Base-by-base conservation (phyloP, 2,329 filamentous ascomycete genomes). In the Pseudogymnoascus sp. region DNA sequence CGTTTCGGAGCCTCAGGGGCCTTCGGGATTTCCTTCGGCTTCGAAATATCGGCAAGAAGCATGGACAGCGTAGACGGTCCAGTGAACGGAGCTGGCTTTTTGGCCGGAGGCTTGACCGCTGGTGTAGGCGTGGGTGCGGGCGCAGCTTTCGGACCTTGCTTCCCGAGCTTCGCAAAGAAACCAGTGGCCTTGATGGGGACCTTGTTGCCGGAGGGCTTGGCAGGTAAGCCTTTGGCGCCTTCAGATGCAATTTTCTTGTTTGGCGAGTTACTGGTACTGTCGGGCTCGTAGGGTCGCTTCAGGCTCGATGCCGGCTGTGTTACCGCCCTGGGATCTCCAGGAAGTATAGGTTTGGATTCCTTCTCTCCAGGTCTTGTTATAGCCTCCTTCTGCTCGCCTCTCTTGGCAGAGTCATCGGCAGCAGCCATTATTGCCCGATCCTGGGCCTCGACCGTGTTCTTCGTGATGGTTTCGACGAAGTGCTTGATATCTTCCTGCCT, bases 351-450 rank as follows among this genome's bases (percentile, higher is more conserved):
- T 64, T 71, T 73, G 33, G 64, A 31, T 59, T 67, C 66, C 21
- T 11, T 36, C 35, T 36, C 36, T 71, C 69, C 31, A 67, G 57
- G 63, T 68, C 69, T 21, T 69, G 69, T 23, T 64, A 64, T n/a
- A 64, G 42, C 62, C 69, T 71, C 64, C 70, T 72, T 11, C 67
- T 65, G 11, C 69, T 66, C 28, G 68, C 68, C 9, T 28, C 36
- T 62, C 33, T 67, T 64, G 15, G 61, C 60, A 35, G 74, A 71
- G 63, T 78, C 76, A 65, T 78, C 76, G 65, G 79, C 77, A 65
- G 81, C 80, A 2, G 76, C 74, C 66, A 81, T 80, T 17, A 77
- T 68, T n/a, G 66, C 67, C 60, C 65, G 69, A 61, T 71, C 70
- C 61, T 71, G 71, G 11, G 69, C 69, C 47, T 73, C 71, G 9